Base-by-base conservation (phyloP, 352 stramenopile species). In the Phytophthora uliginosa region DNA sequence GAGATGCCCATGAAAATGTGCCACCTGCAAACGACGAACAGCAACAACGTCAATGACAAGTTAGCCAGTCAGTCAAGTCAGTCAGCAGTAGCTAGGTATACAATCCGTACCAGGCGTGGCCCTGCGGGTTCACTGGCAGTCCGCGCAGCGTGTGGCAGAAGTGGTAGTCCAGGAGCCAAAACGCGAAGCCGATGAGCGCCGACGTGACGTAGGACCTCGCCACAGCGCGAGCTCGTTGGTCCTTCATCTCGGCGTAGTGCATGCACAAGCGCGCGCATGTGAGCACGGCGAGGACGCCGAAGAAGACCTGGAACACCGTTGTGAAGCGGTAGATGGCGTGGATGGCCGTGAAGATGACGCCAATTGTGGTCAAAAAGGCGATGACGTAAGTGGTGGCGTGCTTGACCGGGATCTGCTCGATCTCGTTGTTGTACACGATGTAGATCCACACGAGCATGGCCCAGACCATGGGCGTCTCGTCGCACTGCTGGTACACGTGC, bases 401-500 rank as follows among this genome's bases (percentile, higher is more conserved):
- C 13, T 69, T 69, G 38, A 93, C 71, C 1, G 78, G 78, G 7
- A 84, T 65, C 52, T 83, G 74, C 36, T 78, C 71, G 57, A 92
- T 88, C 69, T 92, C 85, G 57, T 93, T 91, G 60, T 86, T 81
- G 76, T 93, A 95, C 18, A 94, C 82, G 38, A 95, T 96, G 74
- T 94, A 95, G 63, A 94, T 82, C 87, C 88, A 95, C 31, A 82
- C 72, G 22, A 97, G 73, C 52, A 95, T 88, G 54, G 84, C 84
- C 86, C 86, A 97, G 56, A 97, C 81, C 88, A 95, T 96, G 18
- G 89, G 89, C 63, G 88, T 94, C 75, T 96, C 89, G 61, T 96
- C 89, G 33, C 80, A 94, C 60, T 95, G 89, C 72, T 96, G 89
- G 51, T 91, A 93, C 74, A 95, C 81, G 45, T 89, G 77, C 71